phyloP scores from a whole-genome alignment of 148 eudicot species.

The Vaccinium corymbosum region DNA sequence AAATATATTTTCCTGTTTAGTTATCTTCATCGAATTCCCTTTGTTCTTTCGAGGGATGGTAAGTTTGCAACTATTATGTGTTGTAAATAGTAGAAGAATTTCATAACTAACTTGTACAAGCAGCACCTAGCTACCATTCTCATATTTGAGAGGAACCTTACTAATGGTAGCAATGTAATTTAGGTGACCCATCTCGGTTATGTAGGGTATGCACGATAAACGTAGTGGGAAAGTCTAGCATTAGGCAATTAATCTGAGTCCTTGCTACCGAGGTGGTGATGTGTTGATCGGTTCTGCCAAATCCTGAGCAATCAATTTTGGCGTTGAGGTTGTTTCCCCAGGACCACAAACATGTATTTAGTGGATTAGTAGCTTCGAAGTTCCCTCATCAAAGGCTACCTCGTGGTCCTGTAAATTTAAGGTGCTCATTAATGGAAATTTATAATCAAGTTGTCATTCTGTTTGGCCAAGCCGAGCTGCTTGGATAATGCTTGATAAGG shows the following conservation, averaged over 20 bases:
- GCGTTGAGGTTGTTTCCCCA: neutral
- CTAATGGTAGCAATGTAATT: neutral
- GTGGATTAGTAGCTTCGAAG: neutral
- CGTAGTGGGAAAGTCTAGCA: neutral
- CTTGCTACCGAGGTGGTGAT: neutral
- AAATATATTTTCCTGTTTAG: neutral
- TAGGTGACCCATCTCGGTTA: neutral
- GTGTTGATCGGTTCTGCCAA: conserved; percentile 1
- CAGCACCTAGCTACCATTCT: neutral
- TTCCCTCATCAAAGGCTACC: neutral
- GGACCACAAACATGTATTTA: neutral
- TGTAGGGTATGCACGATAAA: neutral
- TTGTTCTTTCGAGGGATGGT: neutral
- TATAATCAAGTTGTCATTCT: neutral
- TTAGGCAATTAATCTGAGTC: neutral
- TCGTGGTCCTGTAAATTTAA: neutral
- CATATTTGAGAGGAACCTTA: neutral
- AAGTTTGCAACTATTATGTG: neutral
- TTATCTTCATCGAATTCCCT: neutral
- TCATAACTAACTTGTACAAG: neutral
- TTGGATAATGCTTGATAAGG: neutral
- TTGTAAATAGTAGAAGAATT: neutral
- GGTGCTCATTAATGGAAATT: neutral
- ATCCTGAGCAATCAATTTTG: neutral
- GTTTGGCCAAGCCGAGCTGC: neutral